phyloP scores from a whole-genome alignment of 2,329 filamentous ascomycete species.

The Colletotrichum salicis region DNA sequence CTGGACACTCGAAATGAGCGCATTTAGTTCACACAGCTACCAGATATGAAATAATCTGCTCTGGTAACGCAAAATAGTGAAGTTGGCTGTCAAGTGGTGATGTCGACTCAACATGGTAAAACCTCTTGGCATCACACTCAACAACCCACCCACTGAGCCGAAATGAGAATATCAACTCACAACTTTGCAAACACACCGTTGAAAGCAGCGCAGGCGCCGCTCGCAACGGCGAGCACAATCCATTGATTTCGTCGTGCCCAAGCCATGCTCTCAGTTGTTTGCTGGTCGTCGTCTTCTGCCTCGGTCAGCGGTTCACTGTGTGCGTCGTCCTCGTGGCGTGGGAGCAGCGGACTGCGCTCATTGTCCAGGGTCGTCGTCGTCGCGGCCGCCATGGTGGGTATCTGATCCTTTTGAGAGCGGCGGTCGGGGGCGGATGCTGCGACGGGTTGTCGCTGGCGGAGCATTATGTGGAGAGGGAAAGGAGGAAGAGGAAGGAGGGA shows the following conservation, averaged over 20 bases:
- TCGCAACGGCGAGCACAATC: slow-evolving; percentile 77
- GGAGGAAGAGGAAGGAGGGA: slow-evolving; percentile 4
- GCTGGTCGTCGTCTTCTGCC: neutral
- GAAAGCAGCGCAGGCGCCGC: slow-evolving; percentile 81
- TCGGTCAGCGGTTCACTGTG: slow-evolving; percentile 16
- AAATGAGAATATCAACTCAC: slow-evolving; percentile 56
- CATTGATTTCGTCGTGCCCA: slow-evolving; percentile 58
- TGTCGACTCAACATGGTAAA: neutral
- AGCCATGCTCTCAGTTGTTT: slow-evolving; percentile 27
- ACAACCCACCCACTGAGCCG: neutral
- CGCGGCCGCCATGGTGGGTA: slow-evolving; percentile 37
- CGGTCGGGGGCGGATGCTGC: slow-evolving; percentile 22
- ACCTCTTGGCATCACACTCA: slow-evolving; percentile 8
- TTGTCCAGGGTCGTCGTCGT: slow-evolving; percentile 32
- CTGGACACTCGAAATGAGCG: neutral
- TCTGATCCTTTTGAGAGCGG: slow-evolving; percentile 31
- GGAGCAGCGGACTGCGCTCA: slow-evolving; percentile 40
- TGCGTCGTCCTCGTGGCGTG: slow-evolving; percentile 30
- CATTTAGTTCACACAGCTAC: neutral
- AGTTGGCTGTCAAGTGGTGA: neutral
- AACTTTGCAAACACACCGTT: slow-evolving; percentile 88
- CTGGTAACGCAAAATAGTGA: neutral
- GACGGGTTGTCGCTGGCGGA: slow-evolving; percentile 39
- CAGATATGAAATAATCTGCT: neutral
- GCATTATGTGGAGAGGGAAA: slow-evolving; percentile 34